Base-by-base conservation (phyloP, 1,284 basidiomycete species). In the Pseudozyma thailandica region DNA sequence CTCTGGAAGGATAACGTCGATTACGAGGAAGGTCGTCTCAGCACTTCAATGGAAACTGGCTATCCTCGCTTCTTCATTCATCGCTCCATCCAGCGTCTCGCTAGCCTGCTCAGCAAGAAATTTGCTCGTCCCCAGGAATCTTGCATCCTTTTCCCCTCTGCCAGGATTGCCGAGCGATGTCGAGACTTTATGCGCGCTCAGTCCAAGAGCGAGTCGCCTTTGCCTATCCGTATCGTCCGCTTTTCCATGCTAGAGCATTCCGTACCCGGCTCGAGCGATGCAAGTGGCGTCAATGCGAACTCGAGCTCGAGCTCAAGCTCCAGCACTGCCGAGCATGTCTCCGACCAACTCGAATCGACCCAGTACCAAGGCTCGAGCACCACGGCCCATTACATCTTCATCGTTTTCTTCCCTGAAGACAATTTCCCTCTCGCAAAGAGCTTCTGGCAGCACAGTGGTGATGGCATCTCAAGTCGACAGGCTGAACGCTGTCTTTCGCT, bases 41-140 rank as follows among this genome's bases (percentile, higher is more conserved):
- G 91, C 2, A 87, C 92, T 55, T 86, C 85, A 16, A 94, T 98
- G 93, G 88, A 91, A 55, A 89, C 90, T 5, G 96, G 95, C n/a
- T 99, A 98, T 81, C 96, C 96, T 0, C 86, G 96, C 45, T 99
- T 98, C 85, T 98, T 96, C 83, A 91, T 98, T 53, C 93, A 97
- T 83, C 85, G 89, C 23, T 90, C 87, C 70, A 94, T 98, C 33
- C 89, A 90, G 80, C 92, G 93, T 45, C 74, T 80, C 3, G 70
- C 76, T 18, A 52, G 45, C 26, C 38, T 74, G 13, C 56, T 78
- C 31, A 49, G 56, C 37, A 58, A 52, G 28, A 78, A 74, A 48
- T 77, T 80, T 23, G 78, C 66, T 21, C 45, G 50, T 8, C 76
- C 74, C 0, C 57, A 48, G 6, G 80, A 82, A 43, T 38, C 48